Conservation (phyloP, 352 stramenopile genomes). For the Globisporangium polare region DNA sequence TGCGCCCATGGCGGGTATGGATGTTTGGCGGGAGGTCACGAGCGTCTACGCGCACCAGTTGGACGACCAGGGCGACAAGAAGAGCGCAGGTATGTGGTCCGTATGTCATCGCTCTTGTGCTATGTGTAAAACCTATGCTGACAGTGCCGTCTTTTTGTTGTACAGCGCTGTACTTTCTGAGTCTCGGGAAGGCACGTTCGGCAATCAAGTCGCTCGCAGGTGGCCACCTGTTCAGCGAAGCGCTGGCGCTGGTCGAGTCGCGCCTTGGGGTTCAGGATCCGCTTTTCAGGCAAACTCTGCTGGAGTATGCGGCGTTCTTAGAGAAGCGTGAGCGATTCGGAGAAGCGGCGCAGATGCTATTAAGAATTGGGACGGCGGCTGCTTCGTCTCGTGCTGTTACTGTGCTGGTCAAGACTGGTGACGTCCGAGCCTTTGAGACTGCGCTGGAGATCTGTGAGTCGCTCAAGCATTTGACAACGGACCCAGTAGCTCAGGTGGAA, state of each 20-base stretch:
- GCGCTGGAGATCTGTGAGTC: constrained; percentile 30
- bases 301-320: constrained; percentile 37
- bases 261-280: constrained; percentile 36
- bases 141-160: not conserved
- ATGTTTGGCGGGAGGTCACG: constrained; percentile 68
- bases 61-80: constrained; percentile 37
- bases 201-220: constrained; percentile 39
- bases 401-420: constrained; percentile 31
- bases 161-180: constrained; percentile 54
- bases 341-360: constrained; percentile 28
- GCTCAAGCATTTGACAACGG: not conserved
- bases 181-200: constrained; percentile 49
- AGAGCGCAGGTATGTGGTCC: constrained; percentile 30
- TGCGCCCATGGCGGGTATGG: constrained; percentile 65
- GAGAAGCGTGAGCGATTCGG: constrained; percentile 24
- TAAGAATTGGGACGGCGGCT: constrained; percentile 22
- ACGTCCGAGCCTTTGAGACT: constrained; percentile 21
- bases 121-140: not conserved
- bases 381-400: constrained; percentile 23
- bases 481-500: not conserved
- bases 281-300: constrained; percentile 32
- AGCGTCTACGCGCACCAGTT: constrained; percentile 61
- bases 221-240: constrained; percentile 45
- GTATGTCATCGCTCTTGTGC: not conserved
- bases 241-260: constrained; percentile 43